Base-by-base conservation (phyloP, 1,284 basidiomycete genomes). In the Apiotrichum sp. region DNA sequence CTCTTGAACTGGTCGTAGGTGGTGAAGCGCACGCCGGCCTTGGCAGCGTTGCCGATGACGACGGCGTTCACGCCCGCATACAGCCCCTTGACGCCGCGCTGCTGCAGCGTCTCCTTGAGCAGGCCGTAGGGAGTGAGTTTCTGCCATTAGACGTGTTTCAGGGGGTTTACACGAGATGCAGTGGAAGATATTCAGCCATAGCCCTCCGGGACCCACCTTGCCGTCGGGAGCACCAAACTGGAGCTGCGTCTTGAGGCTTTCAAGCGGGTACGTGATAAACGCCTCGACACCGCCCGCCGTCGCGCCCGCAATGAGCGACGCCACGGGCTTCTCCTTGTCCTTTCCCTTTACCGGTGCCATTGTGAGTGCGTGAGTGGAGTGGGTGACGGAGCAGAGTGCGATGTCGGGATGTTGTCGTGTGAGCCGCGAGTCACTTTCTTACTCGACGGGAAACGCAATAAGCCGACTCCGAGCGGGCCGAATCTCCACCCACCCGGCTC, bases 1-100 rank as follows among this genome's bases (percentile, higher is more conserved):
- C 80, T 78, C 78, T 98, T 98, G 79, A 95, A 95, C 71, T 88
- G 83, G 71, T 98, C 93, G 77, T 98, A 98, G 63, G 86, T 89
- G 50, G 96, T 83, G 75, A 98, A 98, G 33, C 95, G 82, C 44
- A 98, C 93, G 6, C 91, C 93, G 2, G 93, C 93, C 78, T 97
- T 96, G 63, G 83, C 73, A 0, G 91, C 83, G 71, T 96, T 96
- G 4, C 93, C 93, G n/a, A 90, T 80, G 4, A 95, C 83, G 16
- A 96, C 80, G 0, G 93, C 93, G 16, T 82, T 83, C 65, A 88
- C 91, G 68, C 90, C 91, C 1, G 89, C 88, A 63, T 93, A 93
- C 9, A 95, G 78, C 2, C 91, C 91, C 0, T 71, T 71, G 8
- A 92, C 64, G 10, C 91, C 91, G 62, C 89, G 84, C 8, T 81